Percentiles rank a stretch among this genome's conserved stretches.
Evolutionary conservation across 768 basidiomycete genomes (phyloP).

Genomic region (Suillus alpinus): DNA sequence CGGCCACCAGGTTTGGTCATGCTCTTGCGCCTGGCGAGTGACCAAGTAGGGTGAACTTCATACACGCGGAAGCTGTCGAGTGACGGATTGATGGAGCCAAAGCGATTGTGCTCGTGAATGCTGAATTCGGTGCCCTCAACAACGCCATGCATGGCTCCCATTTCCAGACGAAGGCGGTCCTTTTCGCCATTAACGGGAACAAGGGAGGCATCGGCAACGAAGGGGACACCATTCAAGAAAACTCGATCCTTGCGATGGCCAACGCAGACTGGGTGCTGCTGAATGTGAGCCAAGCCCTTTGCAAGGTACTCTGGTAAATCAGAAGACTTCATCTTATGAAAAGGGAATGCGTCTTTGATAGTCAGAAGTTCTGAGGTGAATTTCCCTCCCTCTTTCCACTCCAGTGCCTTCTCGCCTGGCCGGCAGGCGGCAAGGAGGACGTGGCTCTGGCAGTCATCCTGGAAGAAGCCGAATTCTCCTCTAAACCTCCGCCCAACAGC

Average conservation of each 20-base stretch:
- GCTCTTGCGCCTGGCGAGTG: slow-evolving; percentile 44
- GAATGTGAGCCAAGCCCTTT: slow-evolving; percentile 31
- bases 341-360: slow-evolving; percentile 40
- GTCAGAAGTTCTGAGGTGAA: slow-evolving; percentile 58
- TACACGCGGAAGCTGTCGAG: slow-evolving; percentile 50
- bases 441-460: slow-evolving; percentile 40
- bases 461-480: slow-evolving; percentile 44
- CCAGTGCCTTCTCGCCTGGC: slow-evolving; percentile 52
- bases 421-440: slow-evolving; percentile 57
- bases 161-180: slow-evolving; percentile 46
- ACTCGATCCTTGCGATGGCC: slow-evolving; percentile 48
- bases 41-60: slow-evolving; percentile 59
- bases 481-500: slow-evolving; percentile 36
- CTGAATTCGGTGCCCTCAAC: slow-evolving; percentile 62
- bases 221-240: slow-evolving; percentile 57
- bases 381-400: slow-evolving; percentile 60
- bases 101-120: slow-evolving; percentile 59
- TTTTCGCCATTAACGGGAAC: slow-evolving; percentile 42
- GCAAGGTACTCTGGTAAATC: slow-evolving; percentile 46
- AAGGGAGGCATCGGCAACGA: slow-evolving; percentile 46
- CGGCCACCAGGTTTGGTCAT: slow-evolving; percentile 28
- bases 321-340: slow-evolving; percentile 53
- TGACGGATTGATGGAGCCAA: slow-evolving; percentile 54
- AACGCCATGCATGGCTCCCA: slow-evolving; percentile 62
- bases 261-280: slow-evolving; percentile 49